Conservation (phyloP, 495 filamentous ascomycete genomes). For the Penicillium lividum region DNA sequence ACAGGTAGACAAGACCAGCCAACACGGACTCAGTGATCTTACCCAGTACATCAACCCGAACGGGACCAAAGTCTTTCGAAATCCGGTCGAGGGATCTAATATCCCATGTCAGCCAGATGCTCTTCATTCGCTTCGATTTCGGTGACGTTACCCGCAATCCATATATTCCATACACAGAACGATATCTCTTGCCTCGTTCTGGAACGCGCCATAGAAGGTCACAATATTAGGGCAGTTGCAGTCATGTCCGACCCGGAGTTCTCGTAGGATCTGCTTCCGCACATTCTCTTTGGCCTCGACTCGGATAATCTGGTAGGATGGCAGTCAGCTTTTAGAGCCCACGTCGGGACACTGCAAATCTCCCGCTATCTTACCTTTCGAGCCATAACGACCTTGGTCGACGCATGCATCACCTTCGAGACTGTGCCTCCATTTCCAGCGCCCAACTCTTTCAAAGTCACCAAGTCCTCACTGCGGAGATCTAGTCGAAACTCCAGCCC, state of each 20-base stretch:
- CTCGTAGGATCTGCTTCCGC: conserved; percentile 91
- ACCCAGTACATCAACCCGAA: conserved; percentile 97
- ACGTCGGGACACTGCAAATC: not conserved
- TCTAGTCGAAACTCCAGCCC: conserved; percentile 95
- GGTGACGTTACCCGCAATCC: conserved; percentile 83
- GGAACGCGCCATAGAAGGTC: conserved; percentile 94
- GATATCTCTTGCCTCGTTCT: conserved; percentile 93
- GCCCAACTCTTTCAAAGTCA: conserved; percentile 91
- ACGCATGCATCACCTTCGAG: conserved; percentile 93
- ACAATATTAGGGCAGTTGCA: conserved; percentile 97
- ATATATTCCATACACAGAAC: conserved; percentile 99
- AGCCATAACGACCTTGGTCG: conserved; percentile 95
- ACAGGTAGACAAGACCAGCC: conserved; percentile 90
- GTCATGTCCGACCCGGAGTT: conserved; percentile 96
- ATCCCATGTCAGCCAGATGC: conserved; percentile 16
- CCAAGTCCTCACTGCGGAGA: conserved; percentile 85
- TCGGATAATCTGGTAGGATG: conserved; percentile 75
- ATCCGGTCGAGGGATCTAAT: conserved; percentile 88
- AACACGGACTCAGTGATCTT: conserved; percentile 98
- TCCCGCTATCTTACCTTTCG: conserved; percentile 68
- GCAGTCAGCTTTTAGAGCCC: conserved; percentile 10
- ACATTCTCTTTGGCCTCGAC: conserved; percentile 97
- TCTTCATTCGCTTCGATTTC: conserved; percentile 7
- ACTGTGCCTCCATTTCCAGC: conserved; percentile 97
- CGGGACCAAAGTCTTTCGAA: conserved; percentile 89